Evolutionary conservation across 768 basidiomycete genomes (phyloP), one percentile per base, ranked within the genome.

Genomic region (Zangia roseola): DNA sequence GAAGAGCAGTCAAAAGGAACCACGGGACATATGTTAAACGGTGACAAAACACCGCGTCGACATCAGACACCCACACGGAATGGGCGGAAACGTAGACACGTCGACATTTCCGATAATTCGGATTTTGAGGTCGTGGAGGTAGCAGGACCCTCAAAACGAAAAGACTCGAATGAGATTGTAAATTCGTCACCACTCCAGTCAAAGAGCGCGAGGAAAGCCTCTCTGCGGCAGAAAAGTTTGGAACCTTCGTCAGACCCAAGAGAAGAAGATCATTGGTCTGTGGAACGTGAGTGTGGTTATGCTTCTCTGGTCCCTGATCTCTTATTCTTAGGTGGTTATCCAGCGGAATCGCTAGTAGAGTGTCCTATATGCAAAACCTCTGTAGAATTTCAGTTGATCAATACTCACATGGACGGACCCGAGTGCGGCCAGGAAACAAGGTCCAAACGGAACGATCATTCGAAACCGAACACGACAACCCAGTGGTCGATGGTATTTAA

Each of bases 341-440:
- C 52, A 80, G 75, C 69, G 10, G 40, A 52, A 41, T 47, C 53
- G 25, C 37, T 73, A 8, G 77, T 87, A 1, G 38, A 63, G 3
- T 92, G 89, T 60, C 89, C 89, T 9, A 50, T 88, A 43, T 92
- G 89, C 54, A 54, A 64, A 14, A 70, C 68, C 37, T 56, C 47
- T 10, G 73, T 88, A 20, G 70, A 67, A 19, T 74, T 73, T 28
- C 67, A 71, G 13, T 61, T 53, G 10, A 81, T 91, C 47, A 86
- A 90, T 51, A 45, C 54, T 6, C 89, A 92, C 60, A 75, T 91
- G 49, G 88, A 91, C 51, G 59, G 63, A 37, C 75, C 74, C 36
- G 71, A 72, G 7, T 92, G 73, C 60, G 49, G 68, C 68, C 49
- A 49, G 60, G n/a, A 51, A 54, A 28, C 45, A 43, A 19, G 34